Conservation (phyloP, 495 filamentous ascomycete genomes). For the Lasiosphaeria ovina region DNA sequence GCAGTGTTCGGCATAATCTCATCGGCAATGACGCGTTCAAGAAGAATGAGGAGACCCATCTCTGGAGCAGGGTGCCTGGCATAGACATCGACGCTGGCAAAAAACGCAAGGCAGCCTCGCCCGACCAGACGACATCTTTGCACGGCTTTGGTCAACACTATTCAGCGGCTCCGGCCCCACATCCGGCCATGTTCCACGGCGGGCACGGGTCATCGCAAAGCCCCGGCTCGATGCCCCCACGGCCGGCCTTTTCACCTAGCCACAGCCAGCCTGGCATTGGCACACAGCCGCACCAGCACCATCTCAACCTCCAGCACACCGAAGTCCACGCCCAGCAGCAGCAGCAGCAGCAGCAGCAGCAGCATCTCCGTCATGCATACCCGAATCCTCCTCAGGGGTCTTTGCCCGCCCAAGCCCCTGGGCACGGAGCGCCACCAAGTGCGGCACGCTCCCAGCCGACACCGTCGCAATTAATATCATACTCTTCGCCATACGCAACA, state of each 20-base stretch:
- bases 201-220: slow-evolving; percentile 20
- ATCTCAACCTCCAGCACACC: not conserved
- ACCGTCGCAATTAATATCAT: slow-evolving; percentile 36
- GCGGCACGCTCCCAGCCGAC: slow-evolving; percentile 31
- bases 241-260: slow-evolving; percentile 15
- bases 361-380: slow-evolving; percentile 29
- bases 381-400: slow-evolving; percentile 29
- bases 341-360: no score
- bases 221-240: slow-evolving; percentile 26
- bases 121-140: slow-evolving; percentile 35
- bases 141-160: slow-evolving; percentile 29
- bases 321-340: slow-evolving; percentile 13
- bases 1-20: slow-evolving; percentile 93
- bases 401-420: slow-evolving; percentile 35
- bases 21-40: slow-evolving; percentile 84
- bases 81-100: slow-evolving; percentile 52
- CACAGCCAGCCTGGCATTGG: slow-evolving; percentile 31
- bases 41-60: slow-evolving; percentile 65
- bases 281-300: slow-evolving; percentile 19
- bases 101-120: slow-evolving; percentile 49
- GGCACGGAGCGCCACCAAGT: slow-evolving; percentile 24
- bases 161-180: slow-evolving; percentile 23
- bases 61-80: slow-evolving; percentile 50
- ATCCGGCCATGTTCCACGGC: slow-evolving; percentile 30
- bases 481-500: slow-evolving; percentile 46